Percentiles rank a stretch among this genome's conserved stretches.
These are phyloP conservation scores for Zymoseptoria brevis DNA, from an alignment of 2,329 filamentous ascomycete species.

Conservation along the genomic window DNA sequence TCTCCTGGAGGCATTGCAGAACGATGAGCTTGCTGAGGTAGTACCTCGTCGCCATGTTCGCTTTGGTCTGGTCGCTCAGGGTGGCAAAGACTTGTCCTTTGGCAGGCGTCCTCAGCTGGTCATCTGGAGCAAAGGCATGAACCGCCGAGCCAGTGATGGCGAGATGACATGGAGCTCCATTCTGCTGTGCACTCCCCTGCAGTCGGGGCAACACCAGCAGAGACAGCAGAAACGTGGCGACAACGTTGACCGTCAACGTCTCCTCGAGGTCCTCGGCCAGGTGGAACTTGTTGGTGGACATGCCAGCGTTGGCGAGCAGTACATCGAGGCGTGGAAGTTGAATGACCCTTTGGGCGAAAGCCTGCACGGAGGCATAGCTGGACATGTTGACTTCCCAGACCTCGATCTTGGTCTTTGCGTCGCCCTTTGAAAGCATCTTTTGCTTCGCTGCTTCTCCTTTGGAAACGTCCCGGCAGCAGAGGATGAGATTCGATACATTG, in stretches of 20 bases:
- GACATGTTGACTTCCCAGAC: conserved; percentile 39
- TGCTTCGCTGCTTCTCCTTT: conserved; percentile 37
- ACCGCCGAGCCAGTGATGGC: conserved; percentile 35
- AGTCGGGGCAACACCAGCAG: conserved; percentile 44
- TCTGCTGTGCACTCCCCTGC: conserved; percentile 31
- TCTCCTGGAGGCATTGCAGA: conserved; percentile 12
- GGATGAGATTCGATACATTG: conserved; percentile 26
- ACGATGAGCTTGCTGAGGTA: conserved; percentile 18
- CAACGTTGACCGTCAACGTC: conserved; percentile 45
- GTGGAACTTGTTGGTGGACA: conserved; percentile 31
- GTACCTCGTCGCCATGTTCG: conserved; percentile 11
- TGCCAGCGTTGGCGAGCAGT: conserved; percentile 26
- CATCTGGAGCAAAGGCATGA: conserved; percentile 36
- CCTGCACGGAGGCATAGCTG: conserved; percentile 27
- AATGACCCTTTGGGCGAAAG: conserved; percentile 21
- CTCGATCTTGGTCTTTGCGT: conserved; percentile 25
- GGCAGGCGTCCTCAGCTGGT: conserved; percentile 40
- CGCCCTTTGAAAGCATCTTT: conserved; percentile 26
- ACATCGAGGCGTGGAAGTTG: conserved; percentile 18
- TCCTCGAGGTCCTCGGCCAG: conserved; percentile 40
- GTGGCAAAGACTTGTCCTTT: conserved; percentile 4
- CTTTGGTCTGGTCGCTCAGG: conserved; percentile 8
- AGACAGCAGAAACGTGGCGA: conserved; percentile 43
- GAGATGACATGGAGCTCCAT: conserved; percentile 20
- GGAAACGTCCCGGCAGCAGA: conserved; percentile 34